Evolutionary conservation across 2,329 filamentous ascomycete genomes (phyloP).

Genomic region (Emergomyces africanus): DNA sequence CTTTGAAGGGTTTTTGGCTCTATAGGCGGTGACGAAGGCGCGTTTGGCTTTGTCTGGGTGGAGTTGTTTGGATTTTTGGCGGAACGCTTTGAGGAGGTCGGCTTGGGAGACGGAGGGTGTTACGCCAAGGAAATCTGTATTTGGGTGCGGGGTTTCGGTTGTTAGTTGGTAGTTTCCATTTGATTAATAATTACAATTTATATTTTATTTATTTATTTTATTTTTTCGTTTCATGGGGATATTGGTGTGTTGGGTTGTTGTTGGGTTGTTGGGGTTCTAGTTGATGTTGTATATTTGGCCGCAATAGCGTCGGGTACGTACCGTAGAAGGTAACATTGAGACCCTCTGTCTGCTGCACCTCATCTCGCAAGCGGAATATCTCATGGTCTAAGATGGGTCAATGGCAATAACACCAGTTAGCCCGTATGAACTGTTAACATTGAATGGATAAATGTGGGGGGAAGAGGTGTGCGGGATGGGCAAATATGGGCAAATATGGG

Average conservation of each 20-base stretch:
- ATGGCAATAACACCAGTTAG: slow-evolving; percentile 1
- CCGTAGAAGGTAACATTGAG: slow-evolving; percentile 75
- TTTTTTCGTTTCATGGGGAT: background rate
- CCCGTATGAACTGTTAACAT: background rate
- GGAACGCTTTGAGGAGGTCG: slow-evolving; percentile 88
- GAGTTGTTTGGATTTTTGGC: slow-evolving; percentile 67
- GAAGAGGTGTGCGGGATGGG: background rate
- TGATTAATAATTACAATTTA: background rate
- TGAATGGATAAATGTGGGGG: background rate
- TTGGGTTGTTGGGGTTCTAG: background rate
- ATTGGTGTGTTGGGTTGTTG: background rate
- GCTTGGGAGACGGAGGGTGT: slow-evolving; percentile 61
- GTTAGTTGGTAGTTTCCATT: background rate
- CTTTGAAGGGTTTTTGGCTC: slow-evolving; percentile 39
- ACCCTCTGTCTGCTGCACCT: slow-evolving; percentile 65
- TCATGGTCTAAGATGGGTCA: slow-evolving; percentile 59
- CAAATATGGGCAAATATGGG: too few relatives aligned
- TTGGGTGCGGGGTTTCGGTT: background rate
- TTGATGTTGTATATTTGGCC: background rate
- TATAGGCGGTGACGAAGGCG: slow-evolving; percentile 59
- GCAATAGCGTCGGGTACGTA: slow-evolving; percentile 13
- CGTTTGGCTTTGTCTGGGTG: slow-evolving; percentile 96
- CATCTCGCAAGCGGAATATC: slow-evolving; percentile 91
- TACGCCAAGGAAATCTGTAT: slow-evolving; percentile 65
- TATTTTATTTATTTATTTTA: background rate